Percentiles rank a stretch among this genome's conserved stretches.
Evolutionary conservation across 495 filamentous ascomycete genomes (phyloP).

Genomic region (Penicillium crystallinum): DNA sequence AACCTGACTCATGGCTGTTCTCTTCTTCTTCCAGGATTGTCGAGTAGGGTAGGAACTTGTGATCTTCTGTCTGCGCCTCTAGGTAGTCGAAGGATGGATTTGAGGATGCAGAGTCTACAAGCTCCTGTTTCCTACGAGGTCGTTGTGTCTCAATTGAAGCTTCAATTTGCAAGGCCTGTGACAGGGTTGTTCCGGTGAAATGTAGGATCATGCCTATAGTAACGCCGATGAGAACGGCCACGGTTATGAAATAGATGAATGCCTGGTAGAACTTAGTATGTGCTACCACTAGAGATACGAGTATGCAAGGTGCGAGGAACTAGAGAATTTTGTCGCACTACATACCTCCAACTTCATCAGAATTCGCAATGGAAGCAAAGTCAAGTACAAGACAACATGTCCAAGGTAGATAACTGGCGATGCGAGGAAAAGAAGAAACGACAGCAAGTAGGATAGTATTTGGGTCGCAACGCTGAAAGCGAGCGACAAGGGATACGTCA

Average conservation of each 20-base stretch:
- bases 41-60: conserved; percentile 40
- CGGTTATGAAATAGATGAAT: conserved; percentile 22
- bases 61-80: conserved; percentile 31
- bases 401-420: conserved; percentile 45
- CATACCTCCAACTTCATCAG: conserved; percentile 62
- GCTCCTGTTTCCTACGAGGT: conserved; percentile 1
- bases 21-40: conserved; percentile 67
- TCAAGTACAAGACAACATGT: conserved; percentile 28
- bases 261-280: conserved; percentile 12
- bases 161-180: conserved; percentile 14
- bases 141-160: conserved; percentile 8
- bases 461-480: conserved; percentile 33
- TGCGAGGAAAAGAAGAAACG: conserved; percentile 29
- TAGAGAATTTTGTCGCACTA: neutral
- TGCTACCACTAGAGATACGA: neutral
- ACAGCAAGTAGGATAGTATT: conserved; percentile 31
- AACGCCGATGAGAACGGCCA: conserved; percentile 18
- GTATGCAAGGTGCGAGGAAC: neutral
- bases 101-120: conserved; percentile 2
- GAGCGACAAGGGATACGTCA: neutral
- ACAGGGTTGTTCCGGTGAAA: conserved; percentile 11
- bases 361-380: conserved; percentile 38
- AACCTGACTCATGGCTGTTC: conserved; percentile 24
- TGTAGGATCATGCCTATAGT: conserved; percentile 18
- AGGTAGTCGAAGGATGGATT: conserved; percentile 30